Evolutionary conservation across 2,329 filamentous ascomycete species (phyloP), one percentile per base, ranked within the genome.

Genomic region (Aspergillus tamarii): DNA sequence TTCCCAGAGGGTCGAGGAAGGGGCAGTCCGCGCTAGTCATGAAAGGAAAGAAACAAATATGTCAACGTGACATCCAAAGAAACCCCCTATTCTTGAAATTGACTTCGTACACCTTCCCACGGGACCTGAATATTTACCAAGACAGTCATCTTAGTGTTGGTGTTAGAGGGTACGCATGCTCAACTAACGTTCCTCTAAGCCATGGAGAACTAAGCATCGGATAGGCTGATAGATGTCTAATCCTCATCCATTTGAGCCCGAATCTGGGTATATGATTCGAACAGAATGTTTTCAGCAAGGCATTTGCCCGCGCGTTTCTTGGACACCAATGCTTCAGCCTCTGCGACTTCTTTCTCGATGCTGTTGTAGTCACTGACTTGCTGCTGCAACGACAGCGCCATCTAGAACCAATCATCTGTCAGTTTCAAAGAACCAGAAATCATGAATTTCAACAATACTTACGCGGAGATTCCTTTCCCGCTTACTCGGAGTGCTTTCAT

Each of bases 391-490:
- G 32, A 54, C 11, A 70, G 59, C 2, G 66, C 67, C 48, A 66
- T 52, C 68, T 71, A 48, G 6, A 8, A 45, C 36, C 52, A 56
- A 19, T 50, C 11, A 34, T 61, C 52, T 64, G 53, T 48, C 26
- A 53, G 28, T 23, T 26, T 26, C 5, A 19, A 45, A 58, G 23
- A 5, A 56, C 2, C 16, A 39, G 11, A 54, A 14, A 46, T n/a
- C 4, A 32, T 16, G 11, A 45, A 46, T 21, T 7, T 11, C 5
- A 45, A 36, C 46, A 39, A 16, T 32, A 55, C 68, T 64, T 66
- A 71, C 69, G n/a, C 63, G 61, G 46, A 71, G 60, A 21, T 64
- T 60, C 39, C 59, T 53, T 28, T 69, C 67, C 43, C 68, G 63
- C 53, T 63, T 56, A n/a, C 21, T 52, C 12, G 63, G 32, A 7